Percentiles rank a stretch among this genome's conserved stretches.
Evolutionary conservation across 352 stramenopile species (phyloP).

Genomic region (Phytophthora pinifolia): DNA sequence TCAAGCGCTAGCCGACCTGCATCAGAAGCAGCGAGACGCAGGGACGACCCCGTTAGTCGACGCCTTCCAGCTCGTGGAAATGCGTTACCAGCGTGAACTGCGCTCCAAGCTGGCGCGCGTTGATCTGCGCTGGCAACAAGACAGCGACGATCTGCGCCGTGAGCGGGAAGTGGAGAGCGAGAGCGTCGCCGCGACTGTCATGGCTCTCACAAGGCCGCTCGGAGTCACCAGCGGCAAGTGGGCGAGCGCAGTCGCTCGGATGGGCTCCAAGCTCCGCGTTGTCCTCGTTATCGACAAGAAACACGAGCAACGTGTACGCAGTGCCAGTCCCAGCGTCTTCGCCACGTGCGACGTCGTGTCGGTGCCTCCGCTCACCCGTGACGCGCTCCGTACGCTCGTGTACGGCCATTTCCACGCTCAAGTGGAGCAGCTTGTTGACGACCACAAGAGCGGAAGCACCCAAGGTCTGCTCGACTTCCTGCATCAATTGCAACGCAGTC

Average conservation of each 20-base stretch:
- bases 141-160: slow-evolving; percentile 57
- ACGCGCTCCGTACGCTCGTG: slow-evolving; percentile 34
- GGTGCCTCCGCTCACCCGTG: slow-evolving; percentile 21
- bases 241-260: slow-evolving; percentile 59
- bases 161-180: slow-evolving; percentile 71
- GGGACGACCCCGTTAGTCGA: slow-evolving; percentile 14
- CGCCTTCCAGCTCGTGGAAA: slow-evolving; percentile 44
- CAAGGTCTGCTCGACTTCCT: slow-evolving; percentile 31
- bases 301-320: slow-evolving; percentile 15
- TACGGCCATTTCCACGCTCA: slow-evolving; percentile 54
- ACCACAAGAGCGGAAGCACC: background rate
- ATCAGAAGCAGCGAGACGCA: slow-evolving; percentile 39
- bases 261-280: slow-evolving; percentile 50
- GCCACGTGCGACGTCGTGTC: slow-evolving; percentile 32
- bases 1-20: slow-evolving; percentile 20
- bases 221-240: slow-evolving; percentile 72
- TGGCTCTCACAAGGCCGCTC: slow-evolving; percentile 70
- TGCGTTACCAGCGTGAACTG: slow-evolving; percentile 25
- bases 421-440: slow-evolving; percentile 25
- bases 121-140: slow-evolving; percentile 61
- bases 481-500: slow-evolving; percentile 30
- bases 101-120: slow-evolving; percentile 40
- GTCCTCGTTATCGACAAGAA: slow-evolving; percentile 43
- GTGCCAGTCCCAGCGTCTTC: slow-evolving; percentile 33
- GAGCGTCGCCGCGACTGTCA: slow-evolving; percentile 69